Evolutionary conservation across 441 rosid species (phyloP), one percentile per base, ranked within the genome.

Genomic region (Erodium moschatum): DNA sequence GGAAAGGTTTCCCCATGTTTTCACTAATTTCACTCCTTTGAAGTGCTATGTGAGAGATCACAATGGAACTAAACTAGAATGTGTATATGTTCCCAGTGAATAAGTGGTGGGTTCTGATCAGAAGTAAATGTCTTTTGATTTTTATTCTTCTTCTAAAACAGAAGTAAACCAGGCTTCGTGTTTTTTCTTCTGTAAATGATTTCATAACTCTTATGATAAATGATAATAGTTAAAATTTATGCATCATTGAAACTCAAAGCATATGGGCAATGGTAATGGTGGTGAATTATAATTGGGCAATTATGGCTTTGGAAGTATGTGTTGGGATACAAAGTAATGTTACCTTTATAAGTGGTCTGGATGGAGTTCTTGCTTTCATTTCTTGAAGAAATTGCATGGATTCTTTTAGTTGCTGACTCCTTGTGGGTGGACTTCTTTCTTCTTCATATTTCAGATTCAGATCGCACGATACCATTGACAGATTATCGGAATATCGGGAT

Each of bases 401-500:
- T 40, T 7, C 12, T 40, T 40, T 8, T 40, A 40, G 46, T 40
- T 40, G 46, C 11, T 40, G 46, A 40, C 46, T 40, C 46, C 11
- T 7, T 40, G 46, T 8, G 46, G 46, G 12, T 7, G 11, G 46
- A 7, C 46, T 40, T 40, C 2, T 7, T 40, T 40, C 9, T 40
- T 40, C 46, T 8, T 40, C 46, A 29, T 40, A n/a, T 72, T 40
- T 40, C 85, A 82, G 98, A 85, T 46, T 67, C 74, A 56, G 86
- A 92, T 75, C 96, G 96, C 0, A 50, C 78, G 0, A 84, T 90
- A 11, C 94, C 98, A 0, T 80, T 92, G 76, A 83, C 70, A 67
- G 98, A 92, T 73, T 92, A 90, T 76, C 66, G 66, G 16, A 63
- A 63, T 35, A 63, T 63, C n/a, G 66, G 66, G 12, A 63, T 63